Evolutionary conservation across 306 rosid species (phyloP), one percentile per base, ranked within the genome.

Genomic region (Sechiopsis laciniata): DNA sequence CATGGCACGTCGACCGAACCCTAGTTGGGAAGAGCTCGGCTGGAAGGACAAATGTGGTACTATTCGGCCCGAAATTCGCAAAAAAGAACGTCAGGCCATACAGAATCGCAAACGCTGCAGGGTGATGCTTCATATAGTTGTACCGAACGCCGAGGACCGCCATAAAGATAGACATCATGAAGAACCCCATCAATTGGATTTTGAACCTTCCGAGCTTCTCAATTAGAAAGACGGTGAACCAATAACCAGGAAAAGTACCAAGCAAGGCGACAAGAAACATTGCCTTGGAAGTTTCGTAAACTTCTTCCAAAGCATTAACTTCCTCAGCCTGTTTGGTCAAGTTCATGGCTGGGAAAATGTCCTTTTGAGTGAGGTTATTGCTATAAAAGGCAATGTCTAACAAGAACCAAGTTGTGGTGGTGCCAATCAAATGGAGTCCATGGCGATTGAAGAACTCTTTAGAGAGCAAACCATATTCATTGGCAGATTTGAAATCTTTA

Each of bases 81-180:
- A 91, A 91, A 80, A 89, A 91, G 32, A 91, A 91, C 0, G 91
- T 87, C 2, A 89, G 22, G 0, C 88, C 94, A 0, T 89, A 89
- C 7, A 82, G 29, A 5, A 40, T 0, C 11, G 68, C 82, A 42
- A 79, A 77, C 73, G 82, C 4, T 11, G 26, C 0, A 0, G 10
- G 45, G 9, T 68, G 2, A 0, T 12, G 0, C 10, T 64, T 83
- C 11, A 91, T 40, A 21, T 84, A 72, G 0, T 74, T 55, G 22
- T 87, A 91, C 51, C 82, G 81, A 46, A 80, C 0, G 0, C 91
- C 96, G 0, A 91, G 83, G 10, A 85, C 9, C 0, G 86, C 62
- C 97, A 87, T 87, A 90, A 89, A 91, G 0, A 84, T 16, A 0
- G 96, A 83, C 96, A 91, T 91, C 96, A 91, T 86, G 88, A 89